Evolutionary conservation across 345 rosid species (phyloP).

Genomic region (Chamaenerion angustifolium): DNA sequence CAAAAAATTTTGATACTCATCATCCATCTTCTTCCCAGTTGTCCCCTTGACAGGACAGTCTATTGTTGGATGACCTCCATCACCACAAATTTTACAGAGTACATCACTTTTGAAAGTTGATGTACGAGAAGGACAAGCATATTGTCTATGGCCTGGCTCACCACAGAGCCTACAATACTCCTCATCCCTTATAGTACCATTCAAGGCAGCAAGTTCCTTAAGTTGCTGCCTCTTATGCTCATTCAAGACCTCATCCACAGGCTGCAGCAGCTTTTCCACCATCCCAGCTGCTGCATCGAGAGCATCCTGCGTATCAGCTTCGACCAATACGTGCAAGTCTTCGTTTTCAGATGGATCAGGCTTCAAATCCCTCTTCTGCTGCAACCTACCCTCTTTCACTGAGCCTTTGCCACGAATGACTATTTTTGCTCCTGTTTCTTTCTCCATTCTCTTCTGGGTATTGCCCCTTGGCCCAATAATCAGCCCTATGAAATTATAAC

Average conservation of each 20-base stretch:
- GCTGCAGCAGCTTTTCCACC: constrained; percentile 94
- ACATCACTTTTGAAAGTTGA: constrained; percentile 96
- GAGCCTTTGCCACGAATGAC: constrained; percentile 97
- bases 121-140: constrained; percentile 77
- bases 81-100: constrained; percentile 96
- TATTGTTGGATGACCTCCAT: constrained; percentile 96
- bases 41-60: constrained; percentile 97
- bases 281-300: constrained; percentile 92
- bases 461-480: constrained; percentile 96
- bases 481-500: constrained; percentile 82
- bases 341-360: constrained; percentile 89
- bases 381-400: constrained; percentile 78
- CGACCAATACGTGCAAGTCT: constrained; percentile 95
- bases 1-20: constrained; percentile 90
- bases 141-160: constrained; percentile 89
- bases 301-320: constrained; percentile 85
- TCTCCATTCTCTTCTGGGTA: constrained; percentile 98
- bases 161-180: constrained; percentile 89
- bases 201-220: constrained; percentile 89
- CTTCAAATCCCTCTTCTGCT: constrained; percentile 90
- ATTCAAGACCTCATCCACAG: constrained; percentile 89
- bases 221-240: constrained; percentile 99
- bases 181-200: constrained; percentile 97
- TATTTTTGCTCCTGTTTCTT: constrained; percentile 88
- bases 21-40: constrained; percentile 95